These are phyloP conservation scores for Gonapodya sp. DNA, from an alignment of 192 early-diverging fungal species.

Conservation along the genomic window DNA sequence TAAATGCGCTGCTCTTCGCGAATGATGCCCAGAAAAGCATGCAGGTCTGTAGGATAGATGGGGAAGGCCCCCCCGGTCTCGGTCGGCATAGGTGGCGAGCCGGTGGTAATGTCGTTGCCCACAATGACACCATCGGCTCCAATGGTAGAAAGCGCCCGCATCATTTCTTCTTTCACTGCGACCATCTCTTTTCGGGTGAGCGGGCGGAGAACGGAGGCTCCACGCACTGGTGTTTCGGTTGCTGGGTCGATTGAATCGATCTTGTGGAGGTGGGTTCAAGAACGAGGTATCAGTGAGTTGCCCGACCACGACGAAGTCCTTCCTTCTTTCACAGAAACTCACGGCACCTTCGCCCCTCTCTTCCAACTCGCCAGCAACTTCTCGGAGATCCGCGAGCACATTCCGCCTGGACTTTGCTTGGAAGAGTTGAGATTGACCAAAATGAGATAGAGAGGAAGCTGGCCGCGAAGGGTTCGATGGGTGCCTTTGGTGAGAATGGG, in stretches of 20 bases:
- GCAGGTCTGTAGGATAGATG: slow-evolving; percentile 48
- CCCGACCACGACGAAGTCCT: background rate
- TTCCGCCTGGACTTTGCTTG: background rate
- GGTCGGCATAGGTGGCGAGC: background rate
- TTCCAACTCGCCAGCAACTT: background rate
- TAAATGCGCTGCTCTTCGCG: slow-evolving; percentile 52
- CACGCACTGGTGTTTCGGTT: background rate
- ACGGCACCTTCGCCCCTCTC: background rate
- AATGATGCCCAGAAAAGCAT: slow-evolving; percentile 42
- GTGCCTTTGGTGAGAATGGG: background rate
- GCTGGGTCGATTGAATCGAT: background rate
- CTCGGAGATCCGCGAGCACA: background rate
- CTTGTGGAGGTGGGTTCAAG: background rate
- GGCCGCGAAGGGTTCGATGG: background rate
- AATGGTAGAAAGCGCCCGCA: slow-evolving; percentile 30
- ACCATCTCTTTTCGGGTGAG: slow-evolving; percentile 47
- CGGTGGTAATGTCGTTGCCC: background rate
- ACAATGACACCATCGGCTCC: slow-evolving; percentile 31
- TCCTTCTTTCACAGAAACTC: background rate
- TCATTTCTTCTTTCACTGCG: slow-evolving; percentile 42
- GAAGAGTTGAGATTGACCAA: background rate
- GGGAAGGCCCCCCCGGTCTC: background rate
- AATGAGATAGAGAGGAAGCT: background rate
- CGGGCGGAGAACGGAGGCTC: slow-evolving; percentile 9
- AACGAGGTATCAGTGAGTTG: background rate